Base-by-base conservation (phyloP, 495 filamentous ascomycete species). In the Hypoxylon fuscum region DNA sequence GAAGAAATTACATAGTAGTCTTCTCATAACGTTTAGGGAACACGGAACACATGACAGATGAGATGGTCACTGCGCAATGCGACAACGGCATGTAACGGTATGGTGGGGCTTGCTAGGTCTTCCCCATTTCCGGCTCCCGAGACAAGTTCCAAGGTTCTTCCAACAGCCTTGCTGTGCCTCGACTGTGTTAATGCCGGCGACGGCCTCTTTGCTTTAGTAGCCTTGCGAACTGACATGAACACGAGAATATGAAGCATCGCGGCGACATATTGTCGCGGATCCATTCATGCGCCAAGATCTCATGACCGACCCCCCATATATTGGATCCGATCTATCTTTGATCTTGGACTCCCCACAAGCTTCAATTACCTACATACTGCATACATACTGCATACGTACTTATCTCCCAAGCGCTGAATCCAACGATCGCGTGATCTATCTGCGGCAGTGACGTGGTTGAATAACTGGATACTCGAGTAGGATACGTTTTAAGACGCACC, bases 231-330 rank as follows among this genome's bases (percentile, higher is more conserved):
- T 31, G 14, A 43, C 49, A 23, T 58, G 8, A 15, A 14, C 9
- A 44, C n/a, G 32, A 41, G 23, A 31, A 40, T 45, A 14, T 54
- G 49, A 55, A 49, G 55, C 50, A 59, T 55, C 17, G 29, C 40
- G 35, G n/a, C 29, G 43, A 27, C 48, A 53, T 15, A 25, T 42
- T 35, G 53, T 48, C 54, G 61, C 61, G 40, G 55, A 59, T 64
- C 61, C 15, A 31, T 64, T 64, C 11, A 64, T 64, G 61, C 61
- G 55, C 61, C 44, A 55, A 64, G 61, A 64, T 42, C 31, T 14
- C 55, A 27, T 44, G 27, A 20, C 4, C 21, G 8, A 15, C 29
- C 2, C 12, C n/a, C 6, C 12, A 25, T 23, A 43, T 25, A 22
- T 14, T 20, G 40, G 46, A 27, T 45, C 27, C 12, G 46, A 51